These are phyloP conservation scores for Mucor velutinosus DNA, from an alignment of 371 early-diverging fungal genomes.

Conservation along the genomic window DNA sequence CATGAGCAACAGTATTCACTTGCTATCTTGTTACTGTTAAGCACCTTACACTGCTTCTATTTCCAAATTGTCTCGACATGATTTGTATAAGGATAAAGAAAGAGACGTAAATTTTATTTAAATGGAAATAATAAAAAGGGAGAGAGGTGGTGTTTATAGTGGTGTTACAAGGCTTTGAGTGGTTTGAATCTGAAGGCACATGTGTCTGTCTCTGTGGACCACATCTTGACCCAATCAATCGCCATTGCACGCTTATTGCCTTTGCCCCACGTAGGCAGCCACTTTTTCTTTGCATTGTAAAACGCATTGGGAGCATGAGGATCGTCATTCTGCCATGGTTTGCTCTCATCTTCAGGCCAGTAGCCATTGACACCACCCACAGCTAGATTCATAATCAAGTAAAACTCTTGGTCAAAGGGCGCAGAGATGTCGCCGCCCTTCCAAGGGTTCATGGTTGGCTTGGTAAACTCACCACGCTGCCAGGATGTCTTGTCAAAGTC, in stretches of 20 bases:
- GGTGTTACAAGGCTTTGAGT: background rate
- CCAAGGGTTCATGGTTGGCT: conserved; percentile 59
- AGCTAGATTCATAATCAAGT: conserved; percentile 69
- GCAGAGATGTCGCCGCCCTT: conserved; percentile 50
- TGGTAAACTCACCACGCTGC: conserved; percentile 49
- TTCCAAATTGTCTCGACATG: conserved; percentile 49
- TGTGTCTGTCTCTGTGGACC: conserved; percentile 32
- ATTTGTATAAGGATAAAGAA: background rate
- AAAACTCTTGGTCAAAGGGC: conserved; percentile 71
- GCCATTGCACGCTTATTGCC: conserved; percentile 57
- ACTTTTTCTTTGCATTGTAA: conserved; percentile 47
- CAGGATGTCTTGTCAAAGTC: conserved; percentile 54
- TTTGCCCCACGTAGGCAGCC: conserved; percentile 61
- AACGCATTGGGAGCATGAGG: conserved; percentile 56
- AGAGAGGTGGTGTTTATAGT: background rate
- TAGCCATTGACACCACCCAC: conserved; percentile 69
- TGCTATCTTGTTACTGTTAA: background rate
- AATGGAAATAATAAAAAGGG: background rate
- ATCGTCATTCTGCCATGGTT: conserved; percentile 59
- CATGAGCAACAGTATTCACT: background rate
- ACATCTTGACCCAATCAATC: conserved; percentile 60
- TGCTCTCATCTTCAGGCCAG: conserved; percentile 58
- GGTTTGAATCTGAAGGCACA: background rate
- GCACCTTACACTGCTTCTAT: conserved; percentile 44
- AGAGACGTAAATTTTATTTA: background rate